Evolutionary conservation across 345 rosid species (phyloP).

Genomic region (Gossypium raimondii): DNA sequence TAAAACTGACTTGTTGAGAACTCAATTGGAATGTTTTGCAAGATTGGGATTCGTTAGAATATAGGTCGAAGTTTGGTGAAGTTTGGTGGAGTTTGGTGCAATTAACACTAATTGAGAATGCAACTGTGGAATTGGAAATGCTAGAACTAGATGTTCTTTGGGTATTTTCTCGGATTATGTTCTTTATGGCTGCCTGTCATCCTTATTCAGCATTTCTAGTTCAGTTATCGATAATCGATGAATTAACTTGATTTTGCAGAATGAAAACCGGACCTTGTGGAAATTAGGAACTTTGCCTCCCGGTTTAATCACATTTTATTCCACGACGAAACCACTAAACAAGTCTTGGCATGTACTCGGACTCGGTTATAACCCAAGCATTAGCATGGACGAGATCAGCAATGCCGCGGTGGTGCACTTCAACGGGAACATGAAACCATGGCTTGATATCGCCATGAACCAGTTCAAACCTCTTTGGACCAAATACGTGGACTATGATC

Average conservation of each 20-base stretch:
- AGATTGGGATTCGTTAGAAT: no score
- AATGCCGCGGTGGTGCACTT: constrained; percentile 4
- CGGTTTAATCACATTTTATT: constrained; percentile 82
- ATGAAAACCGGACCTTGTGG: constrained; percentile 91
- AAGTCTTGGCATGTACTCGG: constrained; percentile 98
- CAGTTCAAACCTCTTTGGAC: constrained; percentile 91
- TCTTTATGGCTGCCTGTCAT: neutral
- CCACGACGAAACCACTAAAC: constrained; percentile 89
- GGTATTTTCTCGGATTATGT: neutral
- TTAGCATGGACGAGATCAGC: constrained; percentile 78
- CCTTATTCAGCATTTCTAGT: neutral
- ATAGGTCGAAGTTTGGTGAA: no score
- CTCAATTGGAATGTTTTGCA: no score
- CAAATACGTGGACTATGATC: constrained; percentile 73
- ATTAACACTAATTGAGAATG: neutral
- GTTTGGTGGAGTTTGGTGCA: no score
- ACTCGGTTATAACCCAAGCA: constrained; percentile 92
- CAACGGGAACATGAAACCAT: neutral
- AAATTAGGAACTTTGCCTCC: constrained; percentile 40
- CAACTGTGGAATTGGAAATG: neutral
- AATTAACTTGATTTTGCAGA: constrained; percentile 43
- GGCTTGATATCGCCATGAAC: constrained; percentile 8
- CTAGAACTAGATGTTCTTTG: neutral
- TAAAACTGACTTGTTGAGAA: no score
- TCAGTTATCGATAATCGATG: constrained; percentile 2